Conservation (phyloP, 352 stramenopile genomes). For the Pythium brachiatum region DNA sequence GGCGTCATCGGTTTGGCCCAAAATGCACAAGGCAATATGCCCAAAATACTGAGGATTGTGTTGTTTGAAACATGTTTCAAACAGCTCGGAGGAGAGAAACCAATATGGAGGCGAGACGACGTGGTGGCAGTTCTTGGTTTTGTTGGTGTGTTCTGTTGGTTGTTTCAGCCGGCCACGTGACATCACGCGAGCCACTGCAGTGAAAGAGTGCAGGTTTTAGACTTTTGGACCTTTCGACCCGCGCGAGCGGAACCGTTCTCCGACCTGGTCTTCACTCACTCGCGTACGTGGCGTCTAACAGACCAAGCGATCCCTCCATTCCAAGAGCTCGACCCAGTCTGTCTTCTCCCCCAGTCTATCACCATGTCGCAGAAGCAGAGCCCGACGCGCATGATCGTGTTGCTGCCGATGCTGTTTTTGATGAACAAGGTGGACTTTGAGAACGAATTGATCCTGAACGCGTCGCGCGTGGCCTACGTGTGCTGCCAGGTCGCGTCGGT, state of each 20-base stretch:
- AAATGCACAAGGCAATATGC: neutral
- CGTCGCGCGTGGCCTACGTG: constrained; percentile 63
- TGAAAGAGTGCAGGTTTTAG: no score
- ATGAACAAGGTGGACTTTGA: constrained; percentile 88
- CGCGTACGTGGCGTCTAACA: constrained; percentile 12
- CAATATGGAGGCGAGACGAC: neutral
- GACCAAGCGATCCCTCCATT: neutral
- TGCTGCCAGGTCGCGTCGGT: constrained; percentile 59
- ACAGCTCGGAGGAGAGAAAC: neutral
- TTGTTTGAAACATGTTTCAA: neutral
- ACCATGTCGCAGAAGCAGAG: constrained; percentile 59
- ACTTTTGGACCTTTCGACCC: neutral
- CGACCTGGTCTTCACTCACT: neutral
- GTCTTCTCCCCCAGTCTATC: neutral
- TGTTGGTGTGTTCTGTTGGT: neutral
- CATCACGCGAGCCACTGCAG: neutral
- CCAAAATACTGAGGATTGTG: neutral
- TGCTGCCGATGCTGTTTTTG: constrained; percentile 84
- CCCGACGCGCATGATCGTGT: constrained; percentile 76
- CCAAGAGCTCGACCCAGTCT: neutral
- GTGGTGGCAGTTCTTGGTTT: neutral
- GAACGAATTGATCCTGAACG: constrained; percentile 58
- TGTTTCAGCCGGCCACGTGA: neutral
- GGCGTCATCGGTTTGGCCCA: neutral
- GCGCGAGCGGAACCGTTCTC: neutral